A percentile compares a stretch with the other conserved stretches of the same genome.
Evolutionary conservation across 1,139 yeast genomes (phyloP).

Genomic region (Lodderomyces metapsilosis): DNA sequence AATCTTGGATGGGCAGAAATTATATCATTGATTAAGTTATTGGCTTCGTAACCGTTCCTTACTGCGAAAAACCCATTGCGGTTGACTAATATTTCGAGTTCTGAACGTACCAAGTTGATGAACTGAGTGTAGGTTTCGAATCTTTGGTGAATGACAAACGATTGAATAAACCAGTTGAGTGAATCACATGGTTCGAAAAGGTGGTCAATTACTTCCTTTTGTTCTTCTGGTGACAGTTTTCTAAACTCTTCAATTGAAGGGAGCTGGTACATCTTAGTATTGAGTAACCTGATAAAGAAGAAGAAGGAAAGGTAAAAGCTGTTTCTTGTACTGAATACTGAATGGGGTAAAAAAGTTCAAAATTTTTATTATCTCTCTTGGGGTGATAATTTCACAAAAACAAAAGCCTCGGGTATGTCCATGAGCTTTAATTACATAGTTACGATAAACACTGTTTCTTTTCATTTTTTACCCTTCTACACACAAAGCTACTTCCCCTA

Average conservation of each 20-base stretch:
- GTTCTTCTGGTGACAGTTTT: constrained; percentile 17
- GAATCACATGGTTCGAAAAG: constrained; percentile 69
- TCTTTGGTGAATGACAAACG: constrained; percentile 21
- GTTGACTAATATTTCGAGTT: constrained; percentile 33
- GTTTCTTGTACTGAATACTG: too few relatives aligned
- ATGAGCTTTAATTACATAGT: too few relatives aligned
- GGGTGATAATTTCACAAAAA: not conserved
- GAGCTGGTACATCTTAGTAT: constrained; percentile 12
- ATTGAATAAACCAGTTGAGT: constrained; percentile 42
- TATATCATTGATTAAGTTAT: constrained; percentile 44
- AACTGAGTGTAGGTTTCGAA: constrained; percentile 41
- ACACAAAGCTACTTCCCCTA: not conserved
- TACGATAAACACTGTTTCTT: too few relatives aligned
- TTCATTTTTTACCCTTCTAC: not conserved
- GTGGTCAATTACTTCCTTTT: constrained; percentile 45
- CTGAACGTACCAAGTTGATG: constrained; percentile 48
- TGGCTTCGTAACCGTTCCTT: constrained; percentile 17
- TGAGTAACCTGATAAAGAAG: constrained; percentile 2
- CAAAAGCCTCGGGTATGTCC: constrained; percentile 3
- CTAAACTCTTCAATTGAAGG: constrained; percentile 24
- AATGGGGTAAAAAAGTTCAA: too few relatives aligned
- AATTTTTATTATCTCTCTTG: too few relatives aligned
- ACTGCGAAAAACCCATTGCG: constrained; percentile 21
- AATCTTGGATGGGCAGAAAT: constrained; percentile 90
- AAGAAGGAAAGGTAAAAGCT: not conserved